phyloP scores from a whole-genome alignment of 345 rosid genomes.

The Cochlearia excelsa region DNA sequence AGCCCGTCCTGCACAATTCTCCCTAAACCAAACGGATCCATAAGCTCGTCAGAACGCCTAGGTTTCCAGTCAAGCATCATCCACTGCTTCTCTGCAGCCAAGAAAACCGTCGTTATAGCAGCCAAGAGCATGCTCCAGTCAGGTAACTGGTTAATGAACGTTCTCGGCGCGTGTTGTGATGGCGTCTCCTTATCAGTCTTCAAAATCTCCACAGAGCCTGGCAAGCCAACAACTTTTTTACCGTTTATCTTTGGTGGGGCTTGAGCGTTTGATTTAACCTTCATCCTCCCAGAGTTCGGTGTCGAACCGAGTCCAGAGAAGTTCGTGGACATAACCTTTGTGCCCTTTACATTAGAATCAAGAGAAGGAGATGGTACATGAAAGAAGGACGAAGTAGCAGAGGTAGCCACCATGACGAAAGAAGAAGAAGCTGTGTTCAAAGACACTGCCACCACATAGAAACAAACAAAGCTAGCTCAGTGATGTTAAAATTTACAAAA shows the following conservation, averaged over 20 bases:
- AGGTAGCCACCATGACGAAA: slow-evolving; percentile 64
- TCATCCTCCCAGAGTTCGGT: slow-evolving; percentile 53
- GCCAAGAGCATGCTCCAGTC: slow-evolving; percentile 99
- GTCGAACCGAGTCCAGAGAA: slow-evolving; percentile 47
- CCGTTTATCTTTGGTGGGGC: slow-evolving; percentile 91
- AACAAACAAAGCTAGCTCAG: background rate
- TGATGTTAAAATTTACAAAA: background rate
- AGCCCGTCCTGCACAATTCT: slow-evolving; percentile 89
- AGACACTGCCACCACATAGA: slow-evolving; percentile 20
- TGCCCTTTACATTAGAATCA: slow-evolving; percentile 47
- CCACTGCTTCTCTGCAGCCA: slow-evolving; percentile 99
- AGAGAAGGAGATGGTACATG: slow-evolving; percentile 51
- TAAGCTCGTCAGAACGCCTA: slow-evolving; percentile 71
- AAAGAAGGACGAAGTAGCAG: slow-evolving; percentile 75
- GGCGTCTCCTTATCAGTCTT: slow-evolving; percentile 46
- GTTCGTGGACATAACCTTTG: slow-evolving; percentile 52
- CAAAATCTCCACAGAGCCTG: slow-evolving; percentile 43
- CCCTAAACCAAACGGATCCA: slow-evolving; percentile 82
- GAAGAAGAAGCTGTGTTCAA: slow-evolving; percentile 7
- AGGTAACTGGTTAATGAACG: slow-evolving; percentile 90
- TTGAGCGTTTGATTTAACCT: slow-evolving; percentile 83
- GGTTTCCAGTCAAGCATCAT: slow-evolving; percentile 99
- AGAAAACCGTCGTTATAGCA: slow-evolving; percentile 88
- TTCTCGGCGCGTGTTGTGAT: slow-evolving; percentile 69
- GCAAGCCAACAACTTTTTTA: slow-evolving; percentile 49